Evolutionary conservation across 148 eudicot genomes (phyloP), one percentile per base, ranked within the genome.

Genomic region (Diospyros lotus): DNA sequence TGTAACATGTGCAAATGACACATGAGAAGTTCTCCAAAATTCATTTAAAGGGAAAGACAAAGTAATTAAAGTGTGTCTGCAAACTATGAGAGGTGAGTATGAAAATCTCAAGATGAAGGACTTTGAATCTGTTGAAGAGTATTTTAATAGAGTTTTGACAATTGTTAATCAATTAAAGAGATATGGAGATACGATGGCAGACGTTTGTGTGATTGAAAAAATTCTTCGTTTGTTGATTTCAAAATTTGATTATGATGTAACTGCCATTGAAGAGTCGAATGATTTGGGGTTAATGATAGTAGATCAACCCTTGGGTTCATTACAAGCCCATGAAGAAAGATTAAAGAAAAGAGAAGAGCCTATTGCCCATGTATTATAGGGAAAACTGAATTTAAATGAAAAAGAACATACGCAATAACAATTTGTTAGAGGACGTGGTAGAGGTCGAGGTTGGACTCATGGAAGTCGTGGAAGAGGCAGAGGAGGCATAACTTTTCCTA

Each of bases 271-370:
- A 48, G 52, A 48, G 52, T 48, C 52, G 14, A 44, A 15, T 51
- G 38, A 44, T 9, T 18, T 45, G 7, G n/a, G 3, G 7, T 10
- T 4, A 10, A 14, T 58, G 28, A n/a, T 2, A 5, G 4, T 76
- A 5, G 78, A 67, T 55, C 61, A 76, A 52, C 65, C 55, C 42
- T 39, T 56, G 52, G 78, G 72, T 40, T 58, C 65, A 6, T 76
- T 18, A 65, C 52, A 67, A 65, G 73, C 61, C 13, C 64, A 76
- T 76, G 78, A 67, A 17, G 6, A 58, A 17, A 58, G 75, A 44
- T 58, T 72, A 38, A 58, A 72, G 8, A 62, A 72, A 28, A 42
- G 5, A 12, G 61, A 72, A 3, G 44, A 1, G 8, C 41, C 63
- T 10, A 12, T 8, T 48, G 50, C 7, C 3, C 38, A 67, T 2